Evolutionary conservation across 768 basidiomycete genomes (phyloP).

Genomic region (Mycena pura): DNA sequence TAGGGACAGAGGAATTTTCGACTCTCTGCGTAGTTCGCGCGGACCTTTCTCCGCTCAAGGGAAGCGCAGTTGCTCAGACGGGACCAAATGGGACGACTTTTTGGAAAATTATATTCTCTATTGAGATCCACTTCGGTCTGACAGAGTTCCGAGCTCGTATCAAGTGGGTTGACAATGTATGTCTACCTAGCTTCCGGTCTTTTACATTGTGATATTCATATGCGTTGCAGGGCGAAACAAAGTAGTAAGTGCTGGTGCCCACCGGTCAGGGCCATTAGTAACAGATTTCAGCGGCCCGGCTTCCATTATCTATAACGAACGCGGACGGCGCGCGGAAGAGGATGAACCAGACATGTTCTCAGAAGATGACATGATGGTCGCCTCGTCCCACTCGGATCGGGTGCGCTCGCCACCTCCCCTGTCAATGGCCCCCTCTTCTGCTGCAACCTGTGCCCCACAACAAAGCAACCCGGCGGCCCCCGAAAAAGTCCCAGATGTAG

Average conservation of each 20-base stretch:
- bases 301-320: slow-evolving; percentile 82
- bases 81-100: slow-evolving; percentile 73
- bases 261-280: not conserved
- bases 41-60: slow-evolving; percentile 73
- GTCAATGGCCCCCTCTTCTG: slow-evolving; percentile 49
- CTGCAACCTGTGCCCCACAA: slow-evolving; percentile 18
- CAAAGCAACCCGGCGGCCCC: not conserved
- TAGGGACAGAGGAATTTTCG: slow-evolving; percentile 65
- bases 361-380: slow-evolving; percentile 63
- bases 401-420: slow-evolving; percentile 54
- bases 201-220: slow-evolving; percentile 1
- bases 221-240: slow-evolving; percentile 61
- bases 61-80: slow-evolving; percentile 72
- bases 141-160: slow-evolving; percentile 85
- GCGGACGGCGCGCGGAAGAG: slow-evolving; percentile 75
- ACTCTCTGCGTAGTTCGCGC: slow-evolving; percentile 82
- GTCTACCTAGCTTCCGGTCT: slow-evolving; percentile 37
- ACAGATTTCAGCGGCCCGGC: slow-evolving; percentile 66
- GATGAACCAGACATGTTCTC: slow-evolving; percentile 71
- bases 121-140: slow-evolving; percentile 83
- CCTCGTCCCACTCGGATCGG: slow-evolving; percentile 48
- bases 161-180: slow-evolving; percentile 81
- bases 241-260: slow-evolving; percentile 59
- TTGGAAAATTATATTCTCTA: slow-evolving; percentile 85
- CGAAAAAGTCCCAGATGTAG: slow-evolving; percentile 19